Evolutionary conservation across 306 rosid species (phyloP).

Genomic region (Oemleria cerasiformis): DNA sequence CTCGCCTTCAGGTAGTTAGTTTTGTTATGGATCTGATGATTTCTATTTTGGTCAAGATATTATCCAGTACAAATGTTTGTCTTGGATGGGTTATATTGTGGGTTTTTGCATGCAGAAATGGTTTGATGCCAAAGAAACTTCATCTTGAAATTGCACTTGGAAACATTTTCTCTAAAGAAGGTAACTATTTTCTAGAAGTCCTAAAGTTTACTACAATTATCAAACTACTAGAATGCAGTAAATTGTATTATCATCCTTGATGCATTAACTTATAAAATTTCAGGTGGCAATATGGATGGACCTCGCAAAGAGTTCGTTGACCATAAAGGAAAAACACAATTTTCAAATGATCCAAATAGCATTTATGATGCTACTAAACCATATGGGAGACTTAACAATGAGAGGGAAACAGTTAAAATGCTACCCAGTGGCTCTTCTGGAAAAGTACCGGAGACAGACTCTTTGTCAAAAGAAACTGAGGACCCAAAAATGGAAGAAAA

Average conservation of each 20-base stretch:
- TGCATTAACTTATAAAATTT: conserved; percentile 25
- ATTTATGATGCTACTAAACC: conserved; percentile 56
- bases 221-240: background rate
- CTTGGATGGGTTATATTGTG: conserved; percentile 25
- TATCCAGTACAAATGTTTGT: conserved; percentile 11
- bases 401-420: conserved; percentile 52
- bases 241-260: conserved; percentile 7
- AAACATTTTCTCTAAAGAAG: conserved; percentile 65
- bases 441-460: conserved; percentile 53
- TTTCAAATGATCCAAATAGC: conserved; percentile 54
- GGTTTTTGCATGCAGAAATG: conserved; percentile 65
- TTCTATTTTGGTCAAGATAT: conserved; percentile 13
- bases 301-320: conserved; percentile 61
- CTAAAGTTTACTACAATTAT: no score
- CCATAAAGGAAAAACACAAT: conserved; percentile 67
- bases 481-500: conserved; percentile 54
- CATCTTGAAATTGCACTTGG: conserved; percentile 99
- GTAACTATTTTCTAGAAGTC: conserved; percentile 28
- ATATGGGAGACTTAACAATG: conserved; percentile 57
- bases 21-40: conserved; percentile 9
- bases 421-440: conserved; percentile 49
- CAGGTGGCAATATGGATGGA: conserved; percentile 55
- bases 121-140: conserved; percentile 86
- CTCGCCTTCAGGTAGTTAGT: conserved; percentile 81
- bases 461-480: conserved; percentile 61